phyloP scores from a whole-genome alignment of 768 basidiomycete genomes.

The Panaeolus cyanescens region DNA sequence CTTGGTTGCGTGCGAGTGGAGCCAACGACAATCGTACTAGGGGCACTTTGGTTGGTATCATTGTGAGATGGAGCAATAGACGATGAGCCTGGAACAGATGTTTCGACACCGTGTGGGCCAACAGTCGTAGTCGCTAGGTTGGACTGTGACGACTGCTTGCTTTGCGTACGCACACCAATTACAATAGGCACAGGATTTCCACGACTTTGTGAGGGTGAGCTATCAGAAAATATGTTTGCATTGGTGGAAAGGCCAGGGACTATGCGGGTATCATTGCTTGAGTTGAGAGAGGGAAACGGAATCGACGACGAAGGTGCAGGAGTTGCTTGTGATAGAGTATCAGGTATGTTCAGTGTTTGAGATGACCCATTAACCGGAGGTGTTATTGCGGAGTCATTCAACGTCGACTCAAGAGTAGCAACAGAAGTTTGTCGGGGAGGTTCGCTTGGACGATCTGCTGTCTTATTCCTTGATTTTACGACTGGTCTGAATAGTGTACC shows the following conservation, averaged over 20 bases:
- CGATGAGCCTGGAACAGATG: neutral
- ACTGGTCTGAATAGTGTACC: constrained; percentile 71
- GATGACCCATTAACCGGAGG: neutral
- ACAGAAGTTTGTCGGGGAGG: constrained; percentile 30
- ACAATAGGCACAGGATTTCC: neutral
- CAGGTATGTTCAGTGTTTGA: neutral
- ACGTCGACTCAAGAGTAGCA: no score
- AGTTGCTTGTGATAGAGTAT: neutral
- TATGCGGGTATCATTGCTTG: neutral
- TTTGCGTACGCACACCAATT: neutral
- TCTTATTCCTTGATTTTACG: constrained; percentile 53
- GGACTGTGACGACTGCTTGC: neutral
- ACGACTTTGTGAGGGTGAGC: neutral
- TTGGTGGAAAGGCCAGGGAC: neutral
- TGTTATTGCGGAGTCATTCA: constrained; percentile 10
- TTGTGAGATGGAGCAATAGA: neutral
- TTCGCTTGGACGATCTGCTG: constrained; percentile 17
- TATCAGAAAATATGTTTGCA: neutral
- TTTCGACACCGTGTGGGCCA: neutral
- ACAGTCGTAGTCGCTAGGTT: neutral
- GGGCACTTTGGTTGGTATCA: neutral
- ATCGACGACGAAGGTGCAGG: no score
- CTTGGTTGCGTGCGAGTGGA: neutral
- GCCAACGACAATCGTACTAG: neutral
- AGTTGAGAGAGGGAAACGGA: neutral